Conservation (phyloP, 805 yeast species). For the Pichia thaimueangensis region DNA sequence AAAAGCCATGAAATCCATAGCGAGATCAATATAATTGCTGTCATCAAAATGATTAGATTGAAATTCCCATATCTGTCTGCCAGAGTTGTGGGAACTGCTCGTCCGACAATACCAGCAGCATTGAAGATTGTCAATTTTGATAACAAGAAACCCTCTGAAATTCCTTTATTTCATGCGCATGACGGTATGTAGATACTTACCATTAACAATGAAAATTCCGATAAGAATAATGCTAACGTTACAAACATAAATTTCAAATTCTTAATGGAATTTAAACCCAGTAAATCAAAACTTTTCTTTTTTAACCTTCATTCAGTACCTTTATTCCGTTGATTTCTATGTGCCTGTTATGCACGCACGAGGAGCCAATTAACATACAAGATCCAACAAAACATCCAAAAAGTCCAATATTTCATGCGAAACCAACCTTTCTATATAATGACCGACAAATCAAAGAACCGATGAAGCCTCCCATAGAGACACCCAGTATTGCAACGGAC, state of each 20-base stretch:
- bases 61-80: constrained; percentile 42
- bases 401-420: constrained; percentile 53
- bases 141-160: constrained; percentile 35
- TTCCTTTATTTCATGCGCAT: constrained; percentile 48
- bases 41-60: constrained; percentile 34
- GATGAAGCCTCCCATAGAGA: constrained; percentile 49
- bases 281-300: constrained; percentile 26
- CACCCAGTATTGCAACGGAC: constrained; percentile 57
- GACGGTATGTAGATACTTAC: constrained; percentile 50
- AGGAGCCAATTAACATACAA: constrained; percentile 24
- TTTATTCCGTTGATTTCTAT: constrained; percentile 17
- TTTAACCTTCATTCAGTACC: constrained; percentile 13
- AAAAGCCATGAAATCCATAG: constrained; percentile 58
- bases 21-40: constrained; percentile 36
- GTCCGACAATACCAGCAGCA: constrained; percentile 38
- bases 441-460: constrained; percentile 50
- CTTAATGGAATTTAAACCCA: constrained; percentile 35
- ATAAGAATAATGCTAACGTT: constrained; percentile 37
- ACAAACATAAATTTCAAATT: constrained; percentile 37
- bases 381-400: constrained; percentile 41
- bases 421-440: constrained; percentile 46
- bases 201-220: constrained; percentile 48
- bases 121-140: constrained; percentile 39
- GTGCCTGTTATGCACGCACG: constrained; percentile 28
- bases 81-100: constrained; percentile 38